A percentile compares a stretch with the other conserved stretches of the same genome.
These are phyloP conservation scores for Chondrus crispus DNA, from an alignment of 23 red algal species.

Conservation along the genomic window DNA sequence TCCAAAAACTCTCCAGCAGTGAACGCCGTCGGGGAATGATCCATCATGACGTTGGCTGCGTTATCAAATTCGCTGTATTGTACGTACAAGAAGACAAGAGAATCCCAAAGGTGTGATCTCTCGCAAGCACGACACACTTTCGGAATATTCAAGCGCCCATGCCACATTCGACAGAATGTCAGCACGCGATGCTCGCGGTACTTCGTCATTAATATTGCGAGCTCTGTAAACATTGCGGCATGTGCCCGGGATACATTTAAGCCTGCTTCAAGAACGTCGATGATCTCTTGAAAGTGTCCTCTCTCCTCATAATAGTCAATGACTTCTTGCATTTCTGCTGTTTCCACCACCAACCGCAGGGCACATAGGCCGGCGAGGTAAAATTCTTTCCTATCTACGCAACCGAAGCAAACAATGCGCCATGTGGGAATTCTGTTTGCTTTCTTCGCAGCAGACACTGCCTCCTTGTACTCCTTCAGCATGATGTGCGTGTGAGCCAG, in stretches of 20 bases:
- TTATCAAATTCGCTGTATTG: slow-evolving; percentile 90
- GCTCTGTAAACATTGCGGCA: slow-evolving; percentile 87
- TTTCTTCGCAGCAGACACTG: slow-evolving; percentile 88
- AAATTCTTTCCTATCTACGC: slow-evolving; percentile 88
- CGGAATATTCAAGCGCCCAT: slow-evolving; percentile 65
- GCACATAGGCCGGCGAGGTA: slow-evolving; percentile 39
- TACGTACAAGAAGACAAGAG: slow-evolving; percentile 78
- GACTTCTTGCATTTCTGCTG: slow-evolving; percentile 86
- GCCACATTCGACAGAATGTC: slow-evolving; percentile 85
- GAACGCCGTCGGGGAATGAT: slow-evolving; percentile 81
- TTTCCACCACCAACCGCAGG: slow-evolving; percentile 85
- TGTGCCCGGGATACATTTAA: slow-evolving; percentile 77
- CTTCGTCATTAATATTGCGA: slow-evolving; percentile 80
- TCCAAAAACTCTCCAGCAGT: slow-evolving; percentile 72
- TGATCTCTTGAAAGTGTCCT: slow-evolving; percentile 79
- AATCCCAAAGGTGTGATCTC: slow-evolving; percentile 74
- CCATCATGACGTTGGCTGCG: slow-evolving; percentile 87
- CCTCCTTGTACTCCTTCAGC: slow-evolving; percentile 83
- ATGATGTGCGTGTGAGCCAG: slow-evolving; percentile 78
- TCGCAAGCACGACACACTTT: slow-evolving; percentile 75
- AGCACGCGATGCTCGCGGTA: slow-evolving; percentile 80
- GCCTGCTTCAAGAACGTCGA: slow-evolving; percentile 78
- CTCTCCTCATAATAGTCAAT: slow-evolving; percentile 87
- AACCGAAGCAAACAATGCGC: slow-evolving; percentile 94
- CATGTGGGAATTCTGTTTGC: slow-evolving; percentile 85